A percentile compares a stretch with the other conserved stretches of the same genome.
These are phyloP conservation scores for Botryosphaeria dothidea DNA, from an alignment of 2,329 filamentous ascomycete species.

Conservation along the genomic window DNA sequence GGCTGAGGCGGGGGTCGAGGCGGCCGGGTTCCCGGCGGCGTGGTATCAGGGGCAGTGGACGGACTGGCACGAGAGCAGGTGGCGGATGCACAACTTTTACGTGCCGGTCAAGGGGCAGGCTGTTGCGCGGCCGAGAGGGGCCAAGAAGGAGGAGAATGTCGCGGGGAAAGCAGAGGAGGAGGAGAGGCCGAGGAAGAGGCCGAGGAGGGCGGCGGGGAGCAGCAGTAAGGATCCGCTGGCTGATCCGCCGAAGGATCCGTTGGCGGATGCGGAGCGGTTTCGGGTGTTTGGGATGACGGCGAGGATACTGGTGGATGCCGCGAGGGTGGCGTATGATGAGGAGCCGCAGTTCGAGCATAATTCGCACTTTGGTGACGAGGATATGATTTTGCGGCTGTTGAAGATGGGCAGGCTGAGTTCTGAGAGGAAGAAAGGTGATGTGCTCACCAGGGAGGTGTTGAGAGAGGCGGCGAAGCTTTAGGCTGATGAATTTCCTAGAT, in stretches of 20 bases:
- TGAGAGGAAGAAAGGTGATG: slow-evolving; percentile 52
- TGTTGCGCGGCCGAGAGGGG: slow-evolving; percentile 59
- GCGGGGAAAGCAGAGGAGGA: background rate
- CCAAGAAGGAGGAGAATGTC: background rate
- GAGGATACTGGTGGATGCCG: slow-evolving; percentile 83
- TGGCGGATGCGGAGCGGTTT: slow-evolving; percentile 54
- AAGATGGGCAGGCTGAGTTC: slow-evolving; percentile 58
- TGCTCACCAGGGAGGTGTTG: slow-evolving; percentile 54
- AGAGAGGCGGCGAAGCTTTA: slow-evolving; percentile 52
- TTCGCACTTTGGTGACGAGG: slow-evolving; percentile 65
- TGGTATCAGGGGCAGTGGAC: slow-evolving; percentile 90
- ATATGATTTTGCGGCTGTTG: slow-evolving; percentile 60
- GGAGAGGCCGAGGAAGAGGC: background rate
- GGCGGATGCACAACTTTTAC: slow-evolving; percentile 90
- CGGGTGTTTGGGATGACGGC: slow-evolving; percentile 96
- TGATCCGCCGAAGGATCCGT: background rate
- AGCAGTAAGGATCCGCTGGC: background rate
- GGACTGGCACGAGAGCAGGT: slow-evolving; percentile 74
- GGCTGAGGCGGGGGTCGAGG: slow-evolving; percentile 24
- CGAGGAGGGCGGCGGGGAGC: slow-evolving; percentile 26
- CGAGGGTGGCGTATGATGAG: slow-evolving; percentile 77
- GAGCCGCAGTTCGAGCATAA: slow-evolving; percentile 82
- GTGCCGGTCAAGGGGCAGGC: slow-evolving; percentile 74
- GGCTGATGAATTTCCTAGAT: background rate
- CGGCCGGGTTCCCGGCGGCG: slow-evolving; percentile 48